Base-by-base conservation (phyloP, 176 grass and related monocot genomes). In the Tillandsia fasciculata region DNA sequence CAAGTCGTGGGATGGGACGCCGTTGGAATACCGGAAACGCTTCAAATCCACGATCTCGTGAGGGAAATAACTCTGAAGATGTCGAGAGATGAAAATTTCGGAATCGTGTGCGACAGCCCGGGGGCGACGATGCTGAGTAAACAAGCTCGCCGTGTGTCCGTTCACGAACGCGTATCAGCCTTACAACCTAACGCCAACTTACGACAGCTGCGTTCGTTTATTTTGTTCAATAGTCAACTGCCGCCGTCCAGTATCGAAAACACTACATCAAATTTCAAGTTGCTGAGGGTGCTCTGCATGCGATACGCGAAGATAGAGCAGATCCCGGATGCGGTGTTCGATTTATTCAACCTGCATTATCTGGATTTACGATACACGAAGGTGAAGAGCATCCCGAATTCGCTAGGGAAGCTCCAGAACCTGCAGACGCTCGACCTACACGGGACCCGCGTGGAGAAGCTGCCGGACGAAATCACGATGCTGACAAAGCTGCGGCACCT, bases 21-120 rank as follows among this genome's bases (percentile, higher is more conserved):
- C 48, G 72, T 74, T 69, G 76, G 85, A 12, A 83, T 67, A 10
- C 59, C 52, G 50, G 79, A 69, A 26, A 72, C 3, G 24, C 68
- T 75, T 33, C 74, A 49, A 58, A 69, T 87, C 26, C 84, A 87
- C 64, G 84, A 87, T 70, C 53, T 83, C 83, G 72, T 77, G 53
- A 79, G 79, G 28, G 84, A 82, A 48, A 64, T 72, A 67, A 61
- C 79, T 66, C 57, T 87, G 48, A 52, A 12, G 0, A 69, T 57
- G 64, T 74, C 80, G 3, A 76, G 64, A 69, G 69, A 83, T 29
- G 79, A 79, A 75, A 79, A 49, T 1, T 87, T 83, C 65, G 51
- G 54, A 56, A 70, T 52, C 47, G 33, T 69, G 53, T 64, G 68
- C 26, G 53, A 87, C 42, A 18, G 47, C 42, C 13, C 2, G 17